phyloP scores from a whole-genome alignment of 768 basidiomycete species.

The Trametes cubensis region DNA sequence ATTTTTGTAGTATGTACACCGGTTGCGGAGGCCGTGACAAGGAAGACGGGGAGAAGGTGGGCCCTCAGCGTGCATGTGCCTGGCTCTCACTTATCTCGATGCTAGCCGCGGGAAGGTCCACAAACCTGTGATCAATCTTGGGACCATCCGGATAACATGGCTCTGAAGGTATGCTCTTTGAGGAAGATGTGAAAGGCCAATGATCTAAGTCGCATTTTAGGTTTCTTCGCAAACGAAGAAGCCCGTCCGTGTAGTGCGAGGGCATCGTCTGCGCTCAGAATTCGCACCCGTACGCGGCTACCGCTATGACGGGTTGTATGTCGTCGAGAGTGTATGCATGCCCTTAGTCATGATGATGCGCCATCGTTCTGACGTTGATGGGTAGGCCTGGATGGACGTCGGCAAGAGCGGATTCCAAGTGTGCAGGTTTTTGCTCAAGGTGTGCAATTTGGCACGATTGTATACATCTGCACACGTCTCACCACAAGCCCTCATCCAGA shows the following conservation, averaged over 20 bases:
- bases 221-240: constrained; percentile 20
- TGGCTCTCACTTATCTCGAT: too few species aligned
- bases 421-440: constrained; percentile 24
- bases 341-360: background rate
- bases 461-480: background rate
- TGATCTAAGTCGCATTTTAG: constrained; percentile 2
- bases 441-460: background rate
- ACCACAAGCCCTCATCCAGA: background rate
- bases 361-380: background rate
- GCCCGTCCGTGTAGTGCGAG: constrained; percentile 27
- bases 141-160: constrained; percentile 17
- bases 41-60: constrained; percentile 21
- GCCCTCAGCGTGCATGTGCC: too few species aligned
- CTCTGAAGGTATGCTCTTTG: constrained; percentile 15
- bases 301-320: constrained; percentile 28
- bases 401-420: constrained; percentile 24
- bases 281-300: constrained; percentile 24
- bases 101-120: constrained; percentile 22
- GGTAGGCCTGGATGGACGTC: constrained; percentile 25
- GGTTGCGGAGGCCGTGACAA: constrained; percentile 24
- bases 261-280: constrained; percentile 17
- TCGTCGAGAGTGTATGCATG: constrained; percentile 16
- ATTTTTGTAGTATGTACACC: constrained; percentile 19
- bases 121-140: constrained; percentile 25
- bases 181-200: background rate